A percentile compares a stretch with the other conserved stretches of the same genome.
phyloP scores from a whole-genome alignment of 192 early-diverging fungal species.

The Oehlia diaphana region DNA sequence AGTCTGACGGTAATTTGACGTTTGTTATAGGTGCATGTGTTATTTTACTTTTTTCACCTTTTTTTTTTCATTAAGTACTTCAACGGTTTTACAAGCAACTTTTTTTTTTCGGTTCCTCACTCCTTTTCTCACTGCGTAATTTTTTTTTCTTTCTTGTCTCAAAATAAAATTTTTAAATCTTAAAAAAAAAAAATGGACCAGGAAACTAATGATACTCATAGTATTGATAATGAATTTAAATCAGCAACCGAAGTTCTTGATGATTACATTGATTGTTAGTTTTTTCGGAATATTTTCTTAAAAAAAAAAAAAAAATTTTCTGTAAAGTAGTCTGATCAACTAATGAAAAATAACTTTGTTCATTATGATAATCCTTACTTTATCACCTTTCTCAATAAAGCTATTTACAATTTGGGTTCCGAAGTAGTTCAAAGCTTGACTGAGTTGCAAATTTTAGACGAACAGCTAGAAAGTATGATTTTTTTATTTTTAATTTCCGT shows the following conservation, averaged over 20 bases:
- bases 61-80: not conserved
- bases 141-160: not conserved
- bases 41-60: not conserved
- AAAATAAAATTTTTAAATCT: not conserved
- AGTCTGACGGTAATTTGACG: not conserved
- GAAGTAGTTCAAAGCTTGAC: constrained; percentile 2
- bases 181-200: constrained; percentile 16
- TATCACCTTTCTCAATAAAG: not conserved
- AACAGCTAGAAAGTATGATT: constrained; percentile 7
- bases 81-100: not conserved
- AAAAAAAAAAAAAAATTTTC: not conserved
- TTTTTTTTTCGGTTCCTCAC: not conserved
- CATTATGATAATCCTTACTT: not conserved
- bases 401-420: constrained; percentile 14
- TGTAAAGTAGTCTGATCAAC: not conserved
- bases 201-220: not conserved
- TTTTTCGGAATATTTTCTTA: not conserved
- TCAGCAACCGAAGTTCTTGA: constrained; percentile 12
- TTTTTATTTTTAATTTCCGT: not conserved
- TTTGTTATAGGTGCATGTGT: not conserved
- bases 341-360: not conserved
- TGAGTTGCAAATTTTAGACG: constrained; percentile 11
- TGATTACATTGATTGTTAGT: constrained; percentile 14
- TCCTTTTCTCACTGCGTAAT: not conserved
- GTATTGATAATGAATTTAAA: constrained; percentile 6